Conservation (phyloP, 768 basidiomycete species). For the Calocybe cyanea region DNA sequence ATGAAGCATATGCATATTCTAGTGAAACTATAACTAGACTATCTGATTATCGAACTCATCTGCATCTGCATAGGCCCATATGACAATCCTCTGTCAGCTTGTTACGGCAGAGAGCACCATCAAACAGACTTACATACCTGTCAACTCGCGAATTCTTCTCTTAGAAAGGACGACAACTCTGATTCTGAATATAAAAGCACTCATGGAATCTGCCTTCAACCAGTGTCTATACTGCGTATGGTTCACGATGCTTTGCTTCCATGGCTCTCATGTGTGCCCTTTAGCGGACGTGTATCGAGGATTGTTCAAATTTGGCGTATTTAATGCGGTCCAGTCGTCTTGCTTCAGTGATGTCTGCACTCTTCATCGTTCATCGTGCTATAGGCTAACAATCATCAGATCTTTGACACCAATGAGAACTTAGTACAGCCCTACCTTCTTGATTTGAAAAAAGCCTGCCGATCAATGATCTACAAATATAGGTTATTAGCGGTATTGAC, state of each 20-base stretch:
- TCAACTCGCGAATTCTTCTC: no score
- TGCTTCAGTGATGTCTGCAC: slow-evolving; percentile 70
- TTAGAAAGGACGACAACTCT: no score
- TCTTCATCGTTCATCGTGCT: no score
- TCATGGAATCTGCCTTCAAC: slow-evolving; percentile 52
- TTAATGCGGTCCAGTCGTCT: slow-evolving; percentile 87
- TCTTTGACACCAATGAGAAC: slow-evolving; percentile 58
- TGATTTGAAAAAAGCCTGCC: no score
- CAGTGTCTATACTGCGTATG: slow-evolving; percentile 72
- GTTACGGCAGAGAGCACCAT: not conserved
- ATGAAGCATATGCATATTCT: not conserved
- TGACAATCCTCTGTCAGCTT: not conserved
- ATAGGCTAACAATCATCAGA: slow-evolving; percentile 31
- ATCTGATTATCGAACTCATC: not conserved
- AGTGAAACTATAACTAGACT: not conserved
- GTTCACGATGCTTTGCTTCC: slow-evolving; percentile 3
- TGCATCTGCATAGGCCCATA: not conserved
- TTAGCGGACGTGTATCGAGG: slow-evolving; percentile 78
- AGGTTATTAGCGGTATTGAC: slow-evolving; percentile 70
- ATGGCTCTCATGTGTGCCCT: not conserved
- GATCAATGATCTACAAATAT: no score
- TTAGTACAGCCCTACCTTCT: no score
- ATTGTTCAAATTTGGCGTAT: slow-evolving; percentile 84
- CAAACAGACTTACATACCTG: no score
- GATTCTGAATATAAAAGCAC: slow-evolving; percentile 28